Base-by-base conservation (phyloP, 257 asterid species). In the Fraxinus quadrangulata region DNA sequence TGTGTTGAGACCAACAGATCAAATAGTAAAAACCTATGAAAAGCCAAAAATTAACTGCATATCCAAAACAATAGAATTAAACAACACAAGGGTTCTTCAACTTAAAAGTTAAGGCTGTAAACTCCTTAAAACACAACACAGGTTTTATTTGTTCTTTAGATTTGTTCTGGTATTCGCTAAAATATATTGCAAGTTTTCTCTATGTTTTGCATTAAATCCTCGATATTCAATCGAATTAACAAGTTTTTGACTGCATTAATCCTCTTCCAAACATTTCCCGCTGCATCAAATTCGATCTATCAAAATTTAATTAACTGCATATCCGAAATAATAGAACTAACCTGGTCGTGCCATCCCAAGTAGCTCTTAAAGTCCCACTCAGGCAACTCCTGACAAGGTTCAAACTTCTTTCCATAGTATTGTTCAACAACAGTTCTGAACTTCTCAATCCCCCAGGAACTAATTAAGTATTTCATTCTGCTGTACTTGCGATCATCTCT, bases 331-430 rank as follows among this genome's bases (percentile, higher is more conserved):
- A 26, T n/a, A 31, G 77, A 69, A 72, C 82, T 37, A 24, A 95
- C 99, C 96, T 93, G 98, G 80, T 95, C 97, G n/a, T 93, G 99
- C 98, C 99, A 95, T 68, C 99, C 99, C 88, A 95, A 86, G 87
- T 95, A 89, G 88, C 97, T 95, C 86, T 95, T 90, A 61, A 95
- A 95, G 82, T 93, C 91, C 99, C 99, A 95, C 81, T 95, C 92
- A 31, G 97, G 98, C 81, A 95, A 85, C 79, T 90, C 97, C 16
- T 39, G 96, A 84, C 90, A 87, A 70, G 93, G 91, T 82, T 93
- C 90, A 26, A 95, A 90, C 80, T 89, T 88, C 96, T 74, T 95
- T 73, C 99, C 99, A 24, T 91, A 95, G 82, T 93, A 95, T 78
- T 88, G 88, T 84, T 95, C 99, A 51, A 86, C 95, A 72, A 92